Percentiles rank a stretch among this genome's conserved stretches.
Conservation (phyloP, 1,284 basidiomycete genomes). For the Wallemia ichthyophaga region DNA sequence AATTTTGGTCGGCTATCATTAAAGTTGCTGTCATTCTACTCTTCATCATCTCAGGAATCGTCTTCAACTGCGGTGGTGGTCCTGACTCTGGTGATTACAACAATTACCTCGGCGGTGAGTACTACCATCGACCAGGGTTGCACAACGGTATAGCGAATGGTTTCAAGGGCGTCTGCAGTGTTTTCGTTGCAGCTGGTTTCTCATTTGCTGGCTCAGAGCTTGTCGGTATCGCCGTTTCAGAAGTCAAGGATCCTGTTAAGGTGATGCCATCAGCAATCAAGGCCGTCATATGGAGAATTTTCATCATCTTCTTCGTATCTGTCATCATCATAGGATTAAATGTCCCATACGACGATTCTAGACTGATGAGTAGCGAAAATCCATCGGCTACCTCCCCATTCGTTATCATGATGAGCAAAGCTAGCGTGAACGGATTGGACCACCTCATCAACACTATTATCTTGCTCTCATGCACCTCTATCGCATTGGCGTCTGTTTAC, state of each 20-base stretch:
- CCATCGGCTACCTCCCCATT: slow-evolving; percentile 17
- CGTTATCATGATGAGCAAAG: slow-evolving; percentile 19
- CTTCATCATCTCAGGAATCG: slow-evolving; percentile 6
- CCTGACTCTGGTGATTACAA: slow-evolving; percentile 12
- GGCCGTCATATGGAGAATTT: slow-evolving; percentile 18
- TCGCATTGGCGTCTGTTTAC: slow-evolving; percentile 16
- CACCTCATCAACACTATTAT: slow-evolving; percentile 21
- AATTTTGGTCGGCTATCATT: slow-evolving; percentile 16
- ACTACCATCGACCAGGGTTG: slow-evolving; percentile 10
- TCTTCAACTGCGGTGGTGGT: slow-evolving; percentile 12
- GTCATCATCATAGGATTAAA: slow-evolving; percentile 29
- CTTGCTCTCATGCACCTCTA: slow-evolving; percentile 13
- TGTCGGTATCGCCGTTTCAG: slow-evolving; percentile 34
- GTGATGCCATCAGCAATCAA: slow-evolving; percentile 21
- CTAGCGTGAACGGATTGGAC: slow-evolving; percentile 17
- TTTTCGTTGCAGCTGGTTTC: slow-evolving; percentile 26
- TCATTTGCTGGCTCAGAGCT: slow-evolving; percentile 15
- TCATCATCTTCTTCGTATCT: slow-evolving; percentile 22
- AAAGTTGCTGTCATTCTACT: slow-evolving; percentile 7
- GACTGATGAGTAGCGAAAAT: slow-evolving; percentile 15
- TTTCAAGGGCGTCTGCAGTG: slow-evolving; percentile 25
- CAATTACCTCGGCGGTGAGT: slow-evolving; percentile 11
- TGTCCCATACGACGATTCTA: slow-evolving; percentile 14
- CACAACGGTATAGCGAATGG: slow-evolving; percentile 18
- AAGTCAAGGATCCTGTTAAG: slow-evolving; percentile 22